These are phyloP conservation scores for Colletotrichum cordylinicola DNA, from an alignment of 2,329 filamentous ascomycete species.

Conservation along the genomic window DNA sequence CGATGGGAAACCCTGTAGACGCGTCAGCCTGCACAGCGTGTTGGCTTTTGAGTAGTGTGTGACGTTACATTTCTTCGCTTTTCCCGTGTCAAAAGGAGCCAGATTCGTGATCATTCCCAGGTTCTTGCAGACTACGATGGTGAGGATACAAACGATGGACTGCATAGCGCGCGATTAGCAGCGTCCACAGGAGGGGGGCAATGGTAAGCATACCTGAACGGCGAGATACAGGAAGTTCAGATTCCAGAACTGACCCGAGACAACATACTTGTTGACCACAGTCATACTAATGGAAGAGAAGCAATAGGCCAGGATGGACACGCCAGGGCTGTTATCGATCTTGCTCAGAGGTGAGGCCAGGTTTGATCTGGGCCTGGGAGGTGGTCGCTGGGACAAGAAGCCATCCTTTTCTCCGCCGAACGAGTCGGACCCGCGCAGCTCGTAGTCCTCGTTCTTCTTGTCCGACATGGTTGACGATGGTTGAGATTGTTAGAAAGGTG, in stretches of 20 bases:
- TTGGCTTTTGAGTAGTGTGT: background rate
- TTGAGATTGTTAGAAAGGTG: slow-evolving; percentile 30
- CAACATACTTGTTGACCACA: slow-evolving; percentile 98
- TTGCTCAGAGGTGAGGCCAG: slow-evolving; percentile 43
- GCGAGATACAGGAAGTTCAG: slow-evolving; percentile 94
- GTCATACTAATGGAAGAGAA: slow-evolving; percentile 98
- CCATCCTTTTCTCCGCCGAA: slow-evolving; percentile 56
- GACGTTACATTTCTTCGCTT: slow-evolving; percentile 86
- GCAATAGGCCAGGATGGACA: slow-evolving; percentile 91
- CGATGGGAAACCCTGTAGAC: slow-evolving; percentile 89
- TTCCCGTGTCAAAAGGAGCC: slow-evolving; percentile 82
- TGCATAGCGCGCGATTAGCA: slow-evolving; percentile 40
- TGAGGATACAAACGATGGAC: slow-evolving; percentile 87
- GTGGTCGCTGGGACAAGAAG: slow-evolving; percentile 51
- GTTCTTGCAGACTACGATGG: slow-evolving; percentile 84
- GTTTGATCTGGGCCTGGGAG: slow-evolving; percentile 33
- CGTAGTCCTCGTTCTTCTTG: slow-evolving; percentile 87
- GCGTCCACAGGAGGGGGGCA: background rate
- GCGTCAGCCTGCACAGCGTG: slow-evolving; percentile 23
- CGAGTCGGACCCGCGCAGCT: slow-evolving; percentile 72
- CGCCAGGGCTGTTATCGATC: slow-evolving; percentile 75
- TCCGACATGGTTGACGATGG: slow-evolving; percentile 71
- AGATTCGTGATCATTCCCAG: slow-evolving; percentile 82
- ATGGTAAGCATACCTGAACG: slow-evolving; percentile 74
- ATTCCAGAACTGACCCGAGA: slow-evolving; percentile 91